Conservation (phyloP, 495 filamentous ascomycete genomes). For the Penicilliopsis zonata region DNA sequence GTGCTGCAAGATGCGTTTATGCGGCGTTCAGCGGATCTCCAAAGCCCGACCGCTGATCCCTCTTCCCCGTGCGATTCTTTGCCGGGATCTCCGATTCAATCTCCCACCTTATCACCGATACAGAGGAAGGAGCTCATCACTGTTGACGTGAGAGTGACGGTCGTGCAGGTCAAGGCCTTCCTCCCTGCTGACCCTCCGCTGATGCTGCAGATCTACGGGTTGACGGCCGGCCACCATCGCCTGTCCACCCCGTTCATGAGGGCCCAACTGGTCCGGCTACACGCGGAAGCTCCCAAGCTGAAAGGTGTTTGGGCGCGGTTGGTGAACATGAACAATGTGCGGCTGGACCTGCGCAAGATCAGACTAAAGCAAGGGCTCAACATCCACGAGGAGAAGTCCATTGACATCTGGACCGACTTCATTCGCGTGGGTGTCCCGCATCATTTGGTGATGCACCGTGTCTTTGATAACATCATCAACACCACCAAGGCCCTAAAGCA, state of each 20-base stretch:
- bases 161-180: constrained; percentile 78
- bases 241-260: constrained; percentile 71
- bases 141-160: constrained; percentile 62
- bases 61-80: constrained; percentile 5
- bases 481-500: constrained; percentile 77
- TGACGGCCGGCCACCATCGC: constrained; percentile 73
- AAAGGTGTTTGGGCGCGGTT: constrained; percentile 73
- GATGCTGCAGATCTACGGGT: constrained; percentile 75
- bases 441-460: constrained; percentile 78
- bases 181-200: constrained; percentile 79
- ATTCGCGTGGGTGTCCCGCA: constrained; percentile 88
- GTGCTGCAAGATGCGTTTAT: constrained; percentile 67
- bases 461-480: constrained; percentile 88
- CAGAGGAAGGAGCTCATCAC: constrained; percentile 56
- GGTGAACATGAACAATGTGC: constrained; percentile 66
- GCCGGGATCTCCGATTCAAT: constrained; percentile 12
- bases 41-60: constrained; percentile 1
- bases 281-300: constrained; percentile 75
- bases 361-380: constrained; percentile 51
- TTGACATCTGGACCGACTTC: constrained; percentile 76
- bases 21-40: constrained; percentile 12
- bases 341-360: constrained; percentile 67
- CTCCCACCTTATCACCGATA: constrained; percentile 17
- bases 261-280: constrained; percentile 65
- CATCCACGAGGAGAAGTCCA: constrained; percentile 61